phyloP scores from a whole-genome alignment of 73 alveolate genomes.

The Paraurostyla sp. region DNA sequence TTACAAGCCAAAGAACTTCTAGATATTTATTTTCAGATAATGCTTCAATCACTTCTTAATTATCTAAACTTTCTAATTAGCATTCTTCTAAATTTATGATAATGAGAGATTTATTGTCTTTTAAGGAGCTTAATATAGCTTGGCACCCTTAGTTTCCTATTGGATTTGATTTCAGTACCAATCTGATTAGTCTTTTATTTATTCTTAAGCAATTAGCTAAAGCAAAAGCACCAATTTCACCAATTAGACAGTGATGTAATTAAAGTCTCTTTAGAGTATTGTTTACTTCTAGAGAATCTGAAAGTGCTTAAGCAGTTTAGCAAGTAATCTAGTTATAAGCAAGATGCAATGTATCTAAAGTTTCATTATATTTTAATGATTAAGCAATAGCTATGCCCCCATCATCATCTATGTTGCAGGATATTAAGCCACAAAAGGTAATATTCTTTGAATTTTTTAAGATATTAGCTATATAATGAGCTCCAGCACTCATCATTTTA shows the following conservation, averaged over 20 bases:
- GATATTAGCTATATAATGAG: not conserved
- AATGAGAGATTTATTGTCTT: not conserved
- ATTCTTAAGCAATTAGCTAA: not conserved
- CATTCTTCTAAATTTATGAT: not conserved
- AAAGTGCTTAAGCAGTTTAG: not conserved
- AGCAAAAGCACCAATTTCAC: not conserved
- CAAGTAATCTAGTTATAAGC: not conserved
- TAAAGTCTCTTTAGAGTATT: not conserved
- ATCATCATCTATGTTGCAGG: not conserved
- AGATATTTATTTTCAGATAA: not conserved
- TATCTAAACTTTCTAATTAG: not conserved
- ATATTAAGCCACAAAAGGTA: not conserved
- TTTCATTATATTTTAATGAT: not conserved
- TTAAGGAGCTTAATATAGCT: not conserved
- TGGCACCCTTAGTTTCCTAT: constrained; percentile 1
- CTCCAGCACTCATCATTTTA: not conserved
- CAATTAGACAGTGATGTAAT: not conserved
- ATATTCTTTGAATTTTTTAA: not conserved
- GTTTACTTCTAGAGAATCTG: not conserved
- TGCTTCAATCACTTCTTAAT: not conserved
- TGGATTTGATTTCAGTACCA: not conserved
- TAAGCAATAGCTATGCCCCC: not conserved
- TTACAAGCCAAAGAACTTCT: not conserved
- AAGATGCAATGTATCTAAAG: not conserved
- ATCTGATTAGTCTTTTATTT: not conserved